Evolutionary conservation across 805 yeast genomes (phyloP).

Genomic region (Suhomyces emberorum): DNA sequence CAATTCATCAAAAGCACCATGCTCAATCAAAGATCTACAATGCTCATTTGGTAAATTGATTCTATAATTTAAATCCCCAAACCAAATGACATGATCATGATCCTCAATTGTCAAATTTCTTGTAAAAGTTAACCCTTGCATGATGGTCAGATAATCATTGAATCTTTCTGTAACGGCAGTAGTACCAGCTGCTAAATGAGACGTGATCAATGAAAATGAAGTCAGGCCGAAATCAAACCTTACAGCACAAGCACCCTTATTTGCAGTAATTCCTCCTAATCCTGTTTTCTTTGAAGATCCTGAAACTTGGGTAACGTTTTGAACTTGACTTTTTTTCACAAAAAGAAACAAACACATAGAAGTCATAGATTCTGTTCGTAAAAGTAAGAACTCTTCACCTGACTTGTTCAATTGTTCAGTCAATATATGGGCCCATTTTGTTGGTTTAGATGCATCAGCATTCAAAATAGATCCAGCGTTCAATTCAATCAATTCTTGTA

Average conservation of each 20-base stretch:
- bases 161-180: constrained; percentile 79
- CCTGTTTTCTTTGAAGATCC: constrained; percentile 97
- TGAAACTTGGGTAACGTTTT: constrained; percentile 71
- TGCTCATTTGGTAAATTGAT: constrained; percentile 67
- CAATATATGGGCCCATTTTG: constrained; percentile 74
- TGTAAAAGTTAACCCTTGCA: constrained; percentile 72
- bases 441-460: constrained; percentile 75
- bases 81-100: constrained; percentile 82
- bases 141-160: constrained; percentile 74
- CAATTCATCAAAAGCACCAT: constrained; percentile 47
- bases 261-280: constrained; percentile 94
- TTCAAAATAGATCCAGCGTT: constrained; percentile 87
- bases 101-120: constrained; percentile 71
- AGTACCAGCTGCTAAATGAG: constrained; percentile 93
- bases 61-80: constrained; percentile 92
- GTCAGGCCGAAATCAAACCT: constrained; percentile 58
- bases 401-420: constrained; percentile 55
- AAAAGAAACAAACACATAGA: constrained; percentile 64
- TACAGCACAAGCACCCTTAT: constrained; percentile 94
- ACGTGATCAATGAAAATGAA: constrained; percentile 72
- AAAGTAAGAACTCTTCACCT: constrained; percentile 48
- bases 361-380: constrained; percentile 74
- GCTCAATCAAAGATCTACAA: constrained; percentile 53
- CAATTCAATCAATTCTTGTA: constrained; percentile 91
- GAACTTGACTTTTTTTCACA: constrained; percentile 50